phyloP scores from a whole-genome alignment of 768 basidiomycete species.

The Infundibulicybe gibba region DNA sequence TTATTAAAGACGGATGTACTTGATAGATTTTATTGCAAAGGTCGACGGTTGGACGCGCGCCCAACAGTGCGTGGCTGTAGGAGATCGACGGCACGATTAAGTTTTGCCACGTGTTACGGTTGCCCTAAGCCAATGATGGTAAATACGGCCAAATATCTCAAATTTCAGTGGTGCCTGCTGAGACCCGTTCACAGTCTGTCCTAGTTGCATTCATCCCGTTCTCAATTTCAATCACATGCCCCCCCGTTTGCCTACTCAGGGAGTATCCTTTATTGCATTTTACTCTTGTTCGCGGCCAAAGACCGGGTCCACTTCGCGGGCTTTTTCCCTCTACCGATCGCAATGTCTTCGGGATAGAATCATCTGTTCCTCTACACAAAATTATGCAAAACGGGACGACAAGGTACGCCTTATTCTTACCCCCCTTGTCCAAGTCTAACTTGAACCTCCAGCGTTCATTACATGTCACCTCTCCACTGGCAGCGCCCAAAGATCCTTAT shows the following conservation, averaged over 20 bases:
- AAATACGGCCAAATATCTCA: constrained; percentile 29
- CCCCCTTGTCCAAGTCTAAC: constrained; percentile 8
- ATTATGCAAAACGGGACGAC: constrained; percentile 25
- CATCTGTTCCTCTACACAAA: constrained; percentile 10
- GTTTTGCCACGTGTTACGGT: neutral
- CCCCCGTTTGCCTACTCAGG: constrained; percentile 44
- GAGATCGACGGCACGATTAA: no score
- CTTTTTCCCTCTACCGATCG: constrained; percentile 34
- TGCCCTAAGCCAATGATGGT: constrained; percentile 2
- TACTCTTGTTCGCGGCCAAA: constrained; percentile 50
- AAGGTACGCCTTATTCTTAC: constrained; percentile 33
- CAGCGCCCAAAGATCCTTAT: constrained; percentile 82
- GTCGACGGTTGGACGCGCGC: no score
- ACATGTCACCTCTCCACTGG: constrained; percentile 60
- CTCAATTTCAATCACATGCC: constrained; percentile 32
- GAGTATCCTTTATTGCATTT: constrained; percentile 54
- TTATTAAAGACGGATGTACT: no score
- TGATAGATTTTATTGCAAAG: no score
- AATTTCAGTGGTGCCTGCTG: constrained; percentile 20
- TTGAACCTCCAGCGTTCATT: constrained; percentile 57
- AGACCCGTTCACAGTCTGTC: no score
- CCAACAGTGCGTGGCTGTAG: no score
- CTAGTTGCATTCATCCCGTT: neutral
- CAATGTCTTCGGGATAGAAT: constrained; percentile 28
- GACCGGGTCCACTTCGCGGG: constrained; percentile 21